A percentile compares a stretch with the other conserved stretches of the same genome.
Evolutionary conservation across 2,329 filamentous ascomycete species (phyloP).

Genomic region (Fonsecaea monophora): DNA sequence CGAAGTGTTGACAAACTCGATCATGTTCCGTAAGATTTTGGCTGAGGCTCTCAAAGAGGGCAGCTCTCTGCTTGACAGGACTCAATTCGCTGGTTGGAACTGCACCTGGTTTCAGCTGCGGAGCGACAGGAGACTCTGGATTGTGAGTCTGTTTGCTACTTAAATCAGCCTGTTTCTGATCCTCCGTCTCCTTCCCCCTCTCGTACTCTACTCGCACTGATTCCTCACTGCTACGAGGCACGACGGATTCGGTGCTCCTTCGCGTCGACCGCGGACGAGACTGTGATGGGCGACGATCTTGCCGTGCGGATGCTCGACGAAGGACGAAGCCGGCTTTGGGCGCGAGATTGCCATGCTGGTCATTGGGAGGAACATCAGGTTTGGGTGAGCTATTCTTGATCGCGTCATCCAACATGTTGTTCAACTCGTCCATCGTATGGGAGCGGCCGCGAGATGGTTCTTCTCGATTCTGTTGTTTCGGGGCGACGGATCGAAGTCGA

Average conservation of each 20-base stretch:
- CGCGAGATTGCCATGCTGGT: slow-evolving; percentile 17
- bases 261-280: slow-evolving; percentile 14
- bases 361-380: slow-evolving; percentile 19
- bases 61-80: slow-evolving; percentile 35
- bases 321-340: slow-evolving; percentile 15
- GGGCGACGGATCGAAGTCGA: slow-evolving; percentile 30
- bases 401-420: slow-evolving; percentile 40
- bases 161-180: neutral
- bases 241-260: slow-evolving; percentile 23
- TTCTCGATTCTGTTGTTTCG: slow-evolving; percentile 19
- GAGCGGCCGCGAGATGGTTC: slow-evolving; percentile 21
- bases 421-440: slow-evolving; percentile 37
- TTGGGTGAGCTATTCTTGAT: slow-evolving; percentile 29
- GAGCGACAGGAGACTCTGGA: slow-evolving; percentile 1
- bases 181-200: slow-evolving; percentile 3
- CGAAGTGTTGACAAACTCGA: slow-evolving; percentile 18
- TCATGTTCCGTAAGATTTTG: slow-evolving; percentile 20
- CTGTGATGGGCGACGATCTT: slow-evolving; percentile 17
- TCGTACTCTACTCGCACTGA: slow-evolving; percentile 26
- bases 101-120: slow-evolving; percentile 6
- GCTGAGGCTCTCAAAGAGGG: slow-evolving; percentile 36
- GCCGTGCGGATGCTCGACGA: slow-evolving; percentile 17
- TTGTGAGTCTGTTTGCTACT: slow-evolving; percentile 2
- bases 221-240: slow-evolving; percentile 32
- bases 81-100: slow-evolving; percentile 23